Conservation (phyloP, 208 protist genomes). For the Trypanosoma cruzi region DNA sequence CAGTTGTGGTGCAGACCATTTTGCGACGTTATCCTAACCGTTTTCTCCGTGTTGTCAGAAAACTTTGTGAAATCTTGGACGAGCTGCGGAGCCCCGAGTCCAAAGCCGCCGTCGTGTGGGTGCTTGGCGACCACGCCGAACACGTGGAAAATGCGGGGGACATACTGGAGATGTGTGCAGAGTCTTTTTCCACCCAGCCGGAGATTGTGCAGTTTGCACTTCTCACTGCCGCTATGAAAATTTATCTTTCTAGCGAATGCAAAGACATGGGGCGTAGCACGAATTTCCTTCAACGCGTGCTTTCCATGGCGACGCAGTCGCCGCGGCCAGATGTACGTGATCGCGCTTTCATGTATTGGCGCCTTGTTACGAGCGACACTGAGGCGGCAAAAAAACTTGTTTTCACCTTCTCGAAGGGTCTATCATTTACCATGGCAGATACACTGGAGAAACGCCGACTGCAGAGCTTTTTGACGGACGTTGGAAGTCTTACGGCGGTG, state of each 20-base stretch:
- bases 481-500: slow-evolving; percentile 45
- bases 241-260: slow-evolving; percentile 90
- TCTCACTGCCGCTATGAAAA: slow-evolving; percentile 97
- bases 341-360: slow-evolving; percentile 98
- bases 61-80: slow-evolving; percentile 96
- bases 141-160: slow-evolving; percentile 94
- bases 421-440: slow-evolving; percentile 1
- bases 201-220: slow-evolving; percentile 95
- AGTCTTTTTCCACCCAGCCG: slow-evolving; percentile 94
- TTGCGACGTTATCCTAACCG: slow-evolving; percentile 96
- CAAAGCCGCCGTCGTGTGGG: slow-evolving; percentile 97
- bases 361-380: slow-evolving; percentile 94
- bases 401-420: slow-evolving; percentile 60
- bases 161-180: slow-evolving; percentile 95
- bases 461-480: slow-evolving; percentile 27
- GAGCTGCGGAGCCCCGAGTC: slow-evolving; percentile 97
- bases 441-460: slow-evolving; percentile 12
- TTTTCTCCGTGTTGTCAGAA: slow-evolving; percentile 93
- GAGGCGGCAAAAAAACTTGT: slow-evolving; percentile 92
- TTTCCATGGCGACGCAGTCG: slow-evolving; percentile 81
- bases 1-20: slow-evolving; percentile 97
- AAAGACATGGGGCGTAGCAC: slow-evolving; percentile 1
- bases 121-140: slow-evolving; percentile 97
- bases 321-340: slow-evolving; percentile 97
- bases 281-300: slow-evolving; percentile 79